These are phyloP conservation scores for Dendrostoma leiphaemia DNA, from an alignment of 2,329 filamentous ascomycete species.

Conservation along the genomic window DNA sequence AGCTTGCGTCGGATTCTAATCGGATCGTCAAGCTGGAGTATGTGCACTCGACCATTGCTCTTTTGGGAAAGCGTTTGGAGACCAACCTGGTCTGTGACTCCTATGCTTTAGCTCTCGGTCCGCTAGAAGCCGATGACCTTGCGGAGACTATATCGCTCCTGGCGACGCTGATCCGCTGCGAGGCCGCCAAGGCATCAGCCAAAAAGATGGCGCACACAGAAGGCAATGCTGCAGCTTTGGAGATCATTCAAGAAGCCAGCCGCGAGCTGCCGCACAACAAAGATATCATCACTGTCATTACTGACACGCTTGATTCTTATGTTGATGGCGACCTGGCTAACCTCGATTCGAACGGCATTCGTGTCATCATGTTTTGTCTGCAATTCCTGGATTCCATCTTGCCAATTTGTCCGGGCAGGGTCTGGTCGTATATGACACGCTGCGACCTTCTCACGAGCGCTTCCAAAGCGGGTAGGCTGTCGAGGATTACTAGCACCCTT, in stretches of 20 bases:
- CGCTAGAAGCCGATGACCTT: constrained; percentile 58
- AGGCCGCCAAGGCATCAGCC: constrained; percentile 36
- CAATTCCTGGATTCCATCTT: constrained; percentile 77
- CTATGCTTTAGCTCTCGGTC: constrained; percentile 50
- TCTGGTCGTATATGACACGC: constrained; percentile 86
- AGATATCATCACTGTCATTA: constrained; percentile 79
- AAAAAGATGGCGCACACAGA: neutral
- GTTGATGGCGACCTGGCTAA: constrained; percentile 56
- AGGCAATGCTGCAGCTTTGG: constrained; percentile 35
- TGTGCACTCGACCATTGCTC: constrained; percentile 74
- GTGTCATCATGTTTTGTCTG: constrained; percentile 67
- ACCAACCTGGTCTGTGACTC: constrained; percentile 60
- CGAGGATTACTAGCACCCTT: constrained; percentile 74
- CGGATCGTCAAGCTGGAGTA: constrained; percentile 76
- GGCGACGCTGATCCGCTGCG: constrained; percentile 63
- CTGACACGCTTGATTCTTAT: constrained; percentile 77
- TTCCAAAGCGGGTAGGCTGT: constrained; percentile 72
- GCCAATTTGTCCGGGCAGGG: constrained; percentile 72
- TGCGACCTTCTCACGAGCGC: constrained; percentile 77
- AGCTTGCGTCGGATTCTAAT: constrained; percentile 74
- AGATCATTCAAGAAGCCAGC: constrained; percentile 57
- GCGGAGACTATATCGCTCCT: constrained; percentile 74
- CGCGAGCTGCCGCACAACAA: constrained; percentile 54
- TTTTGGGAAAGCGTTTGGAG: constrained; percentile 74
- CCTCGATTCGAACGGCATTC: constrained; percentile 63